These are phyloP conservation scores for Thielaviopsis euricoi DNA, from an alignment of 2,329 filamentous ascomycete genomes.

Conservation along the genomic window DNA sequence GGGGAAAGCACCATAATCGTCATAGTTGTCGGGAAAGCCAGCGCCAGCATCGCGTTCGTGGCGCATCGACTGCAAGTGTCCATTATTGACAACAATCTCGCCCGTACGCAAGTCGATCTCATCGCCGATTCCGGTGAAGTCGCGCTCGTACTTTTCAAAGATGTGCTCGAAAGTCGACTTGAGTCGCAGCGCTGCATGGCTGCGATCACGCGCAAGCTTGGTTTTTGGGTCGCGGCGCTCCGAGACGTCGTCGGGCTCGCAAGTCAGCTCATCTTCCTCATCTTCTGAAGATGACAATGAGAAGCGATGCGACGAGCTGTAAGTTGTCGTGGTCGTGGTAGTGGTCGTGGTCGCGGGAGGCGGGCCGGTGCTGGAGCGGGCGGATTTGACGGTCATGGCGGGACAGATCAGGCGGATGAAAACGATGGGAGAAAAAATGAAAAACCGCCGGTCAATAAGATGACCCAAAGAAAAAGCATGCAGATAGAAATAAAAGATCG, in stretches of 20 bases:
- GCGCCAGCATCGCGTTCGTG: constrained; percentile 32
- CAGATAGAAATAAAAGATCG: not conserved
- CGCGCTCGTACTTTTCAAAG: constrained; percentile 71
- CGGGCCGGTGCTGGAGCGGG: not conserved
- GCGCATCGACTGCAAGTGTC: constrained; percentile 54
- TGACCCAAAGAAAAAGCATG: not conserved
- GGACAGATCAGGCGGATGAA: not conserved
- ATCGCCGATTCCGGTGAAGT: constrained; percentile 72
- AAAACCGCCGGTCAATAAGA: not conserved
- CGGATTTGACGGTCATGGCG: not conserved
- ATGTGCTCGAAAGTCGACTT: constrained; percentile 79
- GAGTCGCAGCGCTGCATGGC: constrained; percentile 51
- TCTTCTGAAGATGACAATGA: constrained; percentile 20
- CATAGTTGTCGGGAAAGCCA: constrained; percentile 15
- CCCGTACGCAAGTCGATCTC: constrained; percentile 77
- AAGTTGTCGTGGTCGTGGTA: no score
- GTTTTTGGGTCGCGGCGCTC: constrained; percentile 34
- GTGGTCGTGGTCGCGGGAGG: not conserved
- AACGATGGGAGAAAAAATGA: not conserved
- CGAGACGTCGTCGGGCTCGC: constrained; percentile 30
- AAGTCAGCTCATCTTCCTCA: constrained; percentile 30
- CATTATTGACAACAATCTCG: constrained; percentile 76
- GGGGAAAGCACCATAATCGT: constrained; percentile 10
- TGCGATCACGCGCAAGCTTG: constrained; percentile 44
- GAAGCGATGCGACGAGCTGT: not conserved